phyloP scores from a whole-genome alignment of 2,329 filamentous ascomycete species.

The Fusarium metavorans region DNA sequence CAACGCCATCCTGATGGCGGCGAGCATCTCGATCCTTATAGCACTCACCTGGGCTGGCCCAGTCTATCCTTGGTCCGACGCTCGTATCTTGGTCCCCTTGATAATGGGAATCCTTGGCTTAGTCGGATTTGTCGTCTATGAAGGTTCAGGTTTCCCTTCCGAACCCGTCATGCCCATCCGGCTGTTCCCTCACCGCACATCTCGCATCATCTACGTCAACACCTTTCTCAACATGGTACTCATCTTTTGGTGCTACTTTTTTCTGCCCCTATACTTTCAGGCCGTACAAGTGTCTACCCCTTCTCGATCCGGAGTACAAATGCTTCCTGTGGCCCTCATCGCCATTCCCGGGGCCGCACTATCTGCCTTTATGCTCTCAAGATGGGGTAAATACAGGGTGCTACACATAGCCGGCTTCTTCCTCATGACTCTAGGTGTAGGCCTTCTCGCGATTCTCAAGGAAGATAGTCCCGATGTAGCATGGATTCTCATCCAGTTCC shows the following conservation, averaged over 20 bases:
- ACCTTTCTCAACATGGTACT: conserved; percentile 39
- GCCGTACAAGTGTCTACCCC: conserved; percentile 51
- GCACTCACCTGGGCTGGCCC: conserved; percentile 59
- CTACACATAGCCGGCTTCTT: conserved; percentile 53
- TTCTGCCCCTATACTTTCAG: conserved; percentile 62
- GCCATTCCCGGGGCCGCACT: conserved; percentile 45
- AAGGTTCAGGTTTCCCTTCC: conserved; percentile 33
- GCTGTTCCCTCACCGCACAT: conserved; percentile 38
- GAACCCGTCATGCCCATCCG: conserved; percentile 44
- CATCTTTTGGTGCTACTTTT: conserved; percentile 54
- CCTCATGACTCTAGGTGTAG: conserved; percentile 55
- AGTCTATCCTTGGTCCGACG: conserved; percentile 55
- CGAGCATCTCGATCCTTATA: conserved; percentile 55
- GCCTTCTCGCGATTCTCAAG: conserved; percentile 55
- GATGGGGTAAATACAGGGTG: conserved; percentile 48
- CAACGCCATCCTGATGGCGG: conserved; percentile 55
- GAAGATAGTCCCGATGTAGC: conserved; percentile 46
- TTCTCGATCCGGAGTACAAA: conserved; percentile 47
- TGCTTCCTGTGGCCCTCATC: conserved; percentile 49
- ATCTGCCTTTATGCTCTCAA: conserved; percentile 46
- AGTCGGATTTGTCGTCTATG: conserved; percentile 32
- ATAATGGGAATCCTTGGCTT: conserved; percentile 42
- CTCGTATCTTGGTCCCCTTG: conserved; percentile 55
- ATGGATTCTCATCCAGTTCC: conserved; percentile 56
- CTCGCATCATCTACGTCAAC: conserved; percentile 37